Evolutionary conservation across 208 protist genomes (phyloP), one percentile per base, ranked within the genome.

Genomic region (Leishmania arabica): DNA sequence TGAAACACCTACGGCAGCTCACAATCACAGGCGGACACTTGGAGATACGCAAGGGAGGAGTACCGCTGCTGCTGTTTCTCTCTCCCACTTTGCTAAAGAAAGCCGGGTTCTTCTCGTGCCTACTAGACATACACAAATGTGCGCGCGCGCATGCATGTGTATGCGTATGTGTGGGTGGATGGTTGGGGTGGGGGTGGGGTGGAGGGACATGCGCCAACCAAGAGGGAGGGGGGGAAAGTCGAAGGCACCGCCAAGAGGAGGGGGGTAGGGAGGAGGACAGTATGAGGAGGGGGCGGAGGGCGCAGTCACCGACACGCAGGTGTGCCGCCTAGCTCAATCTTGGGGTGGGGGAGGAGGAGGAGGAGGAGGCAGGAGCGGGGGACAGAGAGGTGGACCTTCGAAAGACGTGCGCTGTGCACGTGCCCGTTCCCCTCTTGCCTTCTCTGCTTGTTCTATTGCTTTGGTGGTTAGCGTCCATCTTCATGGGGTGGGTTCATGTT

Each of bases 61-160:
- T 15, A 64, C 58, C 31, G 58, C 58, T 64, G 9, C 27, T 64
- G 11, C 58, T 34, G n/a, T 31, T 64, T 64, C 58, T 64, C 24
- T 62, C 58, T 64, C 58, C 58, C 9, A 21, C 54, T 58, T 58
- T 58, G 54, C 15, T 66, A 68, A 27, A 64, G 27, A 78, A 51
- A 69, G 11, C 58, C 31, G n/a, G n/a, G 1, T 34, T 31, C 58
- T 64, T 64, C 27, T 64, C 27, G 15, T 9, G 24, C 58, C 58
- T 64, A 64, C 58, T 64, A 17, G 13, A 69, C 51, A 31, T 78
- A 64, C 75, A 62, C 17, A 40, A 24, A 31, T 24, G 27, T 62
- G 40, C 40, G 27, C 34, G 72, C 77, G 66, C 73, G 27, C 40
- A 37, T 7, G 58, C 78, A 37, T 87, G 27, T 72, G 58, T 54